A percentile compares a stretch with the other conserved stretches of the same genome.
Conservation (phyloP, 805 yeast species). For the Kazachstania psychrophila region DNA sequence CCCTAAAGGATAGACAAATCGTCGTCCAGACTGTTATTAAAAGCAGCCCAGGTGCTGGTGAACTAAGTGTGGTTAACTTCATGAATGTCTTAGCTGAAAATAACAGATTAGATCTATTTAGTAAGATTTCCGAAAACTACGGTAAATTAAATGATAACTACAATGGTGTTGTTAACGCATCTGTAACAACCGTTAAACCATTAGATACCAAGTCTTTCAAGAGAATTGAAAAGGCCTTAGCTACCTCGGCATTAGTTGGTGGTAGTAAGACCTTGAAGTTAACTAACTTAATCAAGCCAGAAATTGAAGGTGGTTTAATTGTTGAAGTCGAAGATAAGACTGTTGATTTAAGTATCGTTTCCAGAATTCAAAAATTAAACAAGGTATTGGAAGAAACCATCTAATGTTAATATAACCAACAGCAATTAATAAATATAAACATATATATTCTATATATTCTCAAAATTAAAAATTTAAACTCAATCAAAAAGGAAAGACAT, state of each 20-base stretch:
- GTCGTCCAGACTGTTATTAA: constrained; percentile 52
- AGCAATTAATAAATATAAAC: too few relatives aligned
- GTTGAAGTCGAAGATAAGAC: constrained; percentile 96
- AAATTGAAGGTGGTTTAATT: constrained; percentile 88
- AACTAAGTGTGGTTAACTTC: constrained; percentile 63
- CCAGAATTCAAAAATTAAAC: constrained; percentile 84
- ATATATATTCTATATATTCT: too few relatives aligned
- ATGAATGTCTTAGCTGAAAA: constrained; percentile 82
- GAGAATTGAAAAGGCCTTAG: constrained; percentile 70
- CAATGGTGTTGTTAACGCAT: constrained; percentile 87
- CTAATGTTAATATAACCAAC: too few relatives aligned
- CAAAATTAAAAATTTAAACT: too few relatives aligned
- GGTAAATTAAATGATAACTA: constrained; percentile 74
- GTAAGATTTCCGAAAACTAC: constrained; percentile 60
- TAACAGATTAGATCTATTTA: constrained; percentile 76
- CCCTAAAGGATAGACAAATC: constrained; percentile 60
- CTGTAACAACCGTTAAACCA: constrained; percentile 78
- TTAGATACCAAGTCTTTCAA: constrained; percentile 72
- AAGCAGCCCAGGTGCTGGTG: constrained; percentile 37
- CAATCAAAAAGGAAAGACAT: too few relatives aligned
- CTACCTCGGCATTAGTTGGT: constrained; percentile 75
- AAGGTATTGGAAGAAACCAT: constrained; percentile 77
- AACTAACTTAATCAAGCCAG: constrained; percentile 76
- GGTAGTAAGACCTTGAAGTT: constrained; percentile 77
- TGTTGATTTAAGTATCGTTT: constrained; percentile 80